phyloP scores from a whole-genome alignment of 164 flowering plant genomes.

The Aristolochia fimbriata region DNA sequence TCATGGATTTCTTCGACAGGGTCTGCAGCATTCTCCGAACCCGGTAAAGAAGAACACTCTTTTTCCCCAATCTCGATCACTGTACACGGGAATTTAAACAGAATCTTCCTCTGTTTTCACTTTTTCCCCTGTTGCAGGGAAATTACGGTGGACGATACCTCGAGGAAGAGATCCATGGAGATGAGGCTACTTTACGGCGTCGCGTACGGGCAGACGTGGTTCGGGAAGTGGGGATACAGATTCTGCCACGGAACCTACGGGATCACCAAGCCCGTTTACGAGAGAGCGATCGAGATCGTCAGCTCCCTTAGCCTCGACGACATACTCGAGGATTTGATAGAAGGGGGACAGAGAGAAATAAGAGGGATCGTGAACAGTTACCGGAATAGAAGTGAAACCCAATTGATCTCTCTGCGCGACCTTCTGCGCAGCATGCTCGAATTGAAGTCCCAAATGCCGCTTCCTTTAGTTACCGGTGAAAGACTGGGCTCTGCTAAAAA shows the following conservation, averaged over 20 bases:
- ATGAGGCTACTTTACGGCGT: slow-evolving; percentile 65
- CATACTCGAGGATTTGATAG: slow-evolving; percentile 24
- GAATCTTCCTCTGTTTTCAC: too few relatives aligned
- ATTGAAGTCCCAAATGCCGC: slow-evolving; percentile 27
- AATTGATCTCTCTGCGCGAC: slow-evolving; percentile 43
- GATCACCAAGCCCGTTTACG: slow-evolving; percentile 33
- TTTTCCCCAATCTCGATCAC: background rate
- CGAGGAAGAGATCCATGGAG: slow-evolving; percentile 63
- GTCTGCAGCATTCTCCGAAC: slow-evolving; percentile 50
- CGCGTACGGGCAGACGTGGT: slow-evolving; percentile 83
- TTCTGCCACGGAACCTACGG: slow-evolving; percentile 77
- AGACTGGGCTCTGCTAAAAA: background rate
- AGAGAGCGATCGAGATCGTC: slow-evolving; percentile 45
- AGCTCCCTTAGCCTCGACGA: slow-evolving; percentile 43
- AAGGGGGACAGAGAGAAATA: slow-evolving; percentile 16
- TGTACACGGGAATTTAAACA: background rate
- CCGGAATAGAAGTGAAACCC: slow-evolving; percentile 41
- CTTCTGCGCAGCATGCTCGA: slow-evolving; percentile 59
- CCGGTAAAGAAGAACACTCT: slow-evolving; percentile 26
- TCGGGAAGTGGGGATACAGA: slow-evolving; percentile 79
- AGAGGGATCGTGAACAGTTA: slow-evolving; percentile 35
- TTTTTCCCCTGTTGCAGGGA: slow-evolving; percentile 26
- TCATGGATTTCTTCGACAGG: slow-evolving; percentile 92
- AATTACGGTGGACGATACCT: slow-evolving; percentile 56
- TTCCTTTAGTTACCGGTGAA: slow-evolving; percentile 4